Evolutionary conservation across 257 asterid species (phyloP), one percentile per base, ranked within the genome.

Genomic region (Jaltomata sinuosa): DNA sequence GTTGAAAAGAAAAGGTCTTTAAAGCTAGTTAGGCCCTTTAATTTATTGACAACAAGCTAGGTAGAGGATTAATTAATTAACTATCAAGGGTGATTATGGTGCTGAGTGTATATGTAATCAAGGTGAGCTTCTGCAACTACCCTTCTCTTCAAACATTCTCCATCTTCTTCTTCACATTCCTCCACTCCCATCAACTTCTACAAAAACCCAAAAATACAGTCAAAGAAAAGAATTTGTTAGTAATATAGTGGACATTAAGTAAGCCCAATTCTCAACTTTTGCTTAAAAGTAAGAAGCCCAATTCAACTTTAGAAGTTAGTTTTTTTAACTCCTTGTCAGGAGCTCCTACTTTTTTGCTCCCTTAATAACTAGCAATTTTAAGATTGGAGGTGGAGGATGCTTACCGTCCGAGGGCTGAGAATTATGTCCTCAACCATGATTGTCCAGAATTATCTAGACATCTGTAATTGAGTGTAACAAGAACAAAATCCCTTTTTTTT

Each of bases 71-170:
- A 0, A 45, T 6, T 2, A 12, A n/a, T n/a, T 61, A 61, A 42
- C 2, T 3, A 27, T 87, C 87, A 87, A 92, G 36, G 90, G 11
- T 76, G 96, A 40, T 92, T 84, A 36, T 86, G 93, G 52, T 85
- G 79, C 87, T 94, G 97, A 84, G 98, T 94, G 88, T 94, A 94
- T 79, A 94, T 94, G 88, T 94, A 94, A 81, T 94, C 98, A 86
- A 94, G 80, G 59, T 94, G 97, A 85, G 91, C 93, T 81, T 93
- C 98, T 40, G 90, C 91, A 54, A 90, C 19, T 77, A 77, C 59
- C 90, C 98, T 93, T 85, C 94, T 93, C 87, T 85, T 88, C 8
- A 91, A 82, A 89, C 97, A 93, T 81, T 92, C 97, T 72, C 79
- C 74, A 2, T 89, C 90, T 83, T 84, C 88, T 49, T 34, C 84